phyloP scores from a whole-genome alignment of 139 green algal species.

The Haematococcus lacustris region DNA sequence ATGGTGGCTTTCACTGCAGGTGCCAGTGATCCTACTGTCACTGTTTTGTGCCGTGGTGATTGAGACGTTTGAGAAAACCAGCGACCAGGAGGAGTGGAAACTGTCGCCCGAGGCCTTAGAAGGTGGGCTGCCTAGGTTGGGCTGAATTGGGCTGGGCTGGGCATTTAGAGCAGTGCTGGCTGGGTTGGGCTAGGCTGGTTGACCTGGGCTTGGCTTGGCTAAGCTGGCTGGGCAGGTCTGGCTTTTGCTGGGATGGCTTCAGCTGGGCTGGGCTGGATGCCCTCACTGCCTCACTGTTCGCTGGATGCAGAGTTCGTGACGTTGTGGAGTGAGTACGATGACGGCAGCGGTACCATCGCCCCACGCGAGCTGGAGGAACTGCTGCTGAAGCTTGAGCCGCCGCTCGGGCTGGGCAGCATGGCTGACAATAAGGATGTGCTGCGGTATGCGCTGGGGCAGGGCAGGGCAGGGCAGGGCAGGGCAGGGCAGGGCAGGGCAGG shows the following conservation, averaged over 20 bases:
- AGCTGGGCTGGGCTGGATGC: too few species aligned
- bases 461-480: not conserved
- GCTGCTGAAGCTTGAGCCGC: slow-evolving; percentile 53
- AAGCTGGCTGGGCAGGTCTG: too few species aligned
- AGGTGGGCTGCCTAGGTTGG: too few species aligned
- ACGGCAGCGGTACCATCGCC: slow-evolving; percentile 56
- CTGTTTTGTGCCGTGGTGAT: slow-evolving; percentile 71
- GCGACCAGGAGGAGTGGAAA: slow-evolving; percentile 48
- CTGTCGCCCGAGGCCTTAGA: slow-evolving; percentile 30
- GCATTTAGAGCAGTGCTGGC: too few species aligned
- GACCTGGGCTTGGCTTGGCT: too few species aligned
- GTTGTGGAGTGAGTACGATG: slow-evolving; percentile 74
- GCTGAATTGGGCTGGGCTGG: too few species aligned
- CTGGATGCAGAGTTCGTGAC: slow-evolving; percentile 57
- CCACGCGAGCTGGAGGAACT: slow-evolving; percentile 57
- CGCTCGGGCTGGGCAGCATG: slow-evolving; percentile 57
- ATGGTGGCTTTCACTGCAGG: not conserved
- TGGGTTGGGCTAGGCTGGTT: too few species aligned
- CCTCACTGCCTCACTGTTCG: too few species aligned
- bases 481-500: too few species aligned
- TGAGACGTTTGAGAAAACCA: slow-evolving; percentile 66
- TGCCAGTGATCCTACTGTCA: slow-evolving; percentile 66
- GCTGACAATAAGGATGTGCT: slow-evolving; percentile 61
- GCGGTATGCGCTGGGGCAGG: slow-evolving; percentile 25
- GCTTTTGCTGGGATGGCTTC: too few species aligned